Conservation (phyloP, 768 basidiomycete species). For the Lanmaoa rubissima region DNA sequence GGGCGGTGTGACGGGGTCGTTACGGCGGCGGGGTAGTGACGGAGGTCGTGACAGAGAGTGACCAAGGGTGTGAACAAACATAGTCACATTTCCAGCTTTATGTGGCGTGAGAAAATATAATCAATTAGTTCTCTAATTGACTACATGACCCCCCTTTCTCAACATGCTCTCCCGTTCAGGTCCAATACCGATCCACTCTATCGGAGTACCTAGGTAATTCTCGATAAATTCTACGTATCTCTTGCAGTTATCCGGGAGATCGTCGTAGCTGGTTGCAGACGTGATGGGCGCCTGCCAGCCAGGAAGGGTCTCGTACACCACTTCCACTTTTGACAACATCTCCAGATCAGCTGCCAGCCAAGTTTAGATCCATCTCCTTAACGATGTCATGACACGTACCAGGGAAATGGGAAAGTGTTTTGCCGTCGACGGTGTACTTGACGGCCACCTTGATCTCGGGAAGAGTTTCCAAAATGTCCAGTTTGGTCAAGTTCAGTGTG, state of each 20-base stretch:
- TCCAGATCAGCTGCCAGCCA: constrained; percentile 73
- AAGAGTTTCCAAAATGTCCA: constrained; percentile 86
- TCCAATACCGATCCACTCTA: constrained; percentile 94
- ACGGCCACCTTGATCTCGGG: constrained; percentile 86
- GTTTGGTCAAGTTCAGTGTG: constrained; percentile 89
- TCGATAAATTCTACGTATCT: constrained; percentile 89
- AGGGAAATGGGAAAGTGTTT: constrained; percentile 82
- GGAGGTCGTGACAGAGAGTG: constrained; percentile 34
- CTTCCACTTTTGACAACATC: constrained; percentile 71
- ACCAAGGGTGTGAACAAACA: constrained; percentile 25
- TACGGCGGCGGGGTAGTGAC: constrained; percentile 36
- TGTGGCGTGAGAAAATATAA: constrained; percentile 25
- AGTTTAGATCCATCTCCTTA: background rate
- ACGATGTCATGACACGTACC: constrained; percentile 45
- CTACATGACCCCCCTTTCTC: constrained; percentile 18
- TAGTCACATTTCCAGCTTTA: constrained; percentile 14
- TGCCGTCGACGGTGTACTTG: constrained; percentile 74
- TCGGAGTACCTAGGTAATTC: constrained; percentile 60
- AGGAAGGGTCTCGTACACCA: constrained; percentile 83
- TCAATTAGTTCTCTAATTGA: constrained; percentile 18
- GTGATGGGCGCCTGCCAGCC: constrained; percentile 89
- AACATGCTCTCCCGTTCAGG: constrained; percentile 83
- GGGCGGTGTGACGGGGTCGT: constrained; percentile 32
- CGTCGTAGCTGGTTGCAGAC: constrained; percentile 58
- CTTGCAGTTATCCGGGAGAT: constrained; percentile 80